These are phyloP conservation scores for Nephelium lappaceum DNA, from an alignment of 345 rosid species.

Conservation along the genomic window DNA sequence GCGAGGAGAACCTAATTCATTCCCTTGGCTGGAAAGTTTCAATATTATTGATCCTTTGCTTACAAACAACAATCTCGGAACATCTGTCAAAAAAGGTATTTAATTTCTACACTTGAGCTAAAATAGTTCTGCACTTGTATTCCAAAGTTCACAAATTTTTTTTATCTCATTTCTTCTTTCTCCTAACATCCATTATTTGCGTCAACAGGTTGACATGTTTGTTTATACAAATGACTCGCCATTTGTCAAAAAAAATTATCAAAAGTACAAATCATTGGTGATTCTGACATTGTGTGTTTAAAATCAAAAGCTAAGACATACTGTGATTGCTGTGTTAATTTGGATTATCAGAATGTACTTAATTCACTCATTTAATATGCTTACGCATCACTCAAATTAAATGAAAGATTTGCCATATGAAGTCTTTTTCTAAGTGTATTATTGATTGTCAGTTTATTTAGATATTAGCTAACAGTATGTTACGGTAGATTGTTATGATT, in stretches of 20 bases:
- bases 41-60: constrained; percentile 69
- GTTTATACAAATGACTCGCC: neutral
- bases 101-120: neutral
- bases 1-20: constrained; percentile 44
- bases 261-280: neutral
- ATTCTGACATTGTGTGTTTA: neutral
- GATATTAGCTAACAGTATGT: neutral
- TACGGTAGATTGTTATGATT: neutral
- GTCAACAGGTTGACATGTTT: neutral
- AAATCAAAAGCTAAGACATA: neutral
- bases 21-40: constrained; percentile 51
- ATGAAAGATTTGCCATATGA: neutral
- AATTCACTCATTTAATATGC: neutral
- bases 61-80: constrained; percentile 63
- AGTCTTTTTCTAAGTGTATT: neutral
- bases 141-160: neutral
- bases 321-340: neutral
- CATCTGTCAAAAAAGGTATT: constrained; percentile 62
- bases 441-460: neutral
- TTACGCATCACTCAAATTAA: neutral
- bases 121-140: neutral
- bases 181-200: neutral
- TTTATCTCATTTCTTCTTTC: neutral
- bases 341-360: neutral
- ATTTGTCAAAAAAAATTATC: neutral